Evolutionary conservation across 441 rosid species (phyloP).

Genomic region (Erodium texanum): DNA sequence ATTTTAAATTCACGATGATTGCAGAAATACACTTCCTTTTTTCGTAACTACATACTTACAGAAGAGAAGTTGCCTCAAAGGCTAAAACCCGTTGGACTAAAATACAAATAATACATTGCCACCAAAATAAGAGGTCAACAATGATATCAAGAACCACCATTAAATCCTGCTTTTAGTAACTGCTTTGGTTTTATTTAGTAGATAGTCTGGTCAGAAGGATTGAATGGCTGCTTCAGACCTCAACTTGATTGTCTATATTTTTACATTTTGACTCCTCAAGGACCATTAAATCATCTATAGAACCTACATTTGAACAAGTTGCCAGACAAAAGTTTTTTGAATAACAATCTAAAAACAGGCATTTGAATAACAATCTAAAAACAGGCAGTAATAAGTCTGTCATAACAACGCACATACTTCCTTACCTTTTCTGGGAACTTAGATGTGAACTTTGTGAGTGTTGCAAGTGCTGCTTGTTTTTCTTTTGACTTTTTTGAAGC

Average conservation of each 20-base stretch:
- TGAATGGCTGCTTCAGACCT: not conserved
- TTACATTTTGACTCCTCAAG: not conserved
- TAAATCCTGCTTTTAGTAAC: not conserved
- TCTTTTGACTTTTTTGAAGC: slow-evolving; percentile 35
- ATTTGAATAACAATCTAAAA: not conserved
- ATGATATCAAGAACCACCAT: slow-evolving; percentile 3
- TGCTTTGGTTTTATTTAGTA: not conserved
- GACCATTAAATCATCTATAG: not conserved
- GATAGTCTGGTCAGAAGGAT: not conserved
- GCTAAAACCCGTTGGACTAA: slow-evolving; percentile 2
- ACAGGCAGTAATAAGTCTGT: not conserved
- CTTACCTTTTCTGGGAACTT: slow-evolving; percentile 90
- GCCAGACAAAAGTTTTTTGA: too few relatives aligned
- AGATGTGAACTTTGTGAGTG: slow-evolving; percentile 48
- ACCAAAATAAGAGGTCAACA: not conserved
- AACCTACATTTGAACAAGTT: too few relatives aligned
- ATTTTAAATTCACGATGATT: not conserved
- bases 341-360: too few relatives aligned
- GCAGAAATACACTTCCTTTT: not conserved
- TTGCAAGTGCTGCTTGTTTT: slow-evolving; percentile 37
- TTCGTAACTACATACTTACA: not conserved
- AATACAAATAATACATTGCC: not conserved
- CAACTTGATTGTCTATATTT: not conserved
- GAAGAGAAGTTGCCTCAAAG: not conserved
- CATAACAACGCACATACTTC: slow-evolving; percentile 6